Conservation (phyloP, 2,329 filamentous ascomycete species). For the Trematosphaeria pertusa region DNA sequence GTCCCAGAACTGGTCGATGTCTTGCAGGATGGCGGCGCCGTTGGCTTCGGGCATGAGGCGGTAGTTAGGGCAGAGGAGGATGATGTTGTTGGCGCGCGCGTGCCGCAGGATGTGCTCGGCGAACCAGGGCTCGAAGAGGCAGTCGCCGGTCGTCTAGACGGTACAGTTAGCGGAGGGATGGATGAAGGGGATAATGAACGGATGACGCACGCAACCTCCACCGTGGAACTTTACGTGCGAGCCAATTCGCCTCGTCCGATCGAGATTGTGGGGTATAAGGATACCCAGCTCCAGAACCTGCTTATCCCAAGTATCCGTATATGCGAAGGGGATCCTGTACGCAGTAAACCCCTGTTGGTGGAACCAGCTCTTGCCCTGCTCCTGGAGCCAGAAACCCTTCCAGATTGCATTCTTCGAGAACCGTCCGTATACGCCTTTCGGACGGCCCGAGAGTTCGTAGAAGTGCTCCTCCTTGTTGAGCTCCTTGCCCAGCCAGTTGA, state of each 20-base stretch:
- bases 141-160: constrained; percentile 1
- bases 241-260: not conserved
- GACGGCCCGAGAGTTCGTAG: no score
- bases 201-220: not conserved
- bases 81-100: constrained; percentile 43
- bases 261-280: not conserved
- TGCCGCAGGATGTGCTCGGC: constrained; percentile 35
- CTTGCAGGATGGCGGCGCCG: constrained; percentile 51
- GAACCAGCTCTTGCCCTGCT: no score
- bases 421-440: no score
- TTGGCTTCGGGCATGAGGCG: constrained; percentile 55
- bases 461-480: no score
- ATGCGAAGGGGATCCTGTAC: no score
- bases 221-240: constrained; percentile 4
- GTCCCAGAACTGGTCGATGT: constrained; percentile 53
- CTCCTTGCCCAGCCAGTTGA: no score
- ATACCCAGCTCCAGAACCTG: not conserved
- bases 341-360: no score
- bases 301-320: not conserved
- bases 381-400: no score
- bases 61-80: constrained; percentile 54
- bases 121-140: constrained; percentile 1
- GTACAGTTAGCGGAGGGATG: no score
- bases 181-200: no score
- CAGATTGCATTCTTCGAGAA: no score